Evolutionary conservation across 306 rosid genomes (phyloP).

Genomic region (Echinosophora koreensis): DNA sequence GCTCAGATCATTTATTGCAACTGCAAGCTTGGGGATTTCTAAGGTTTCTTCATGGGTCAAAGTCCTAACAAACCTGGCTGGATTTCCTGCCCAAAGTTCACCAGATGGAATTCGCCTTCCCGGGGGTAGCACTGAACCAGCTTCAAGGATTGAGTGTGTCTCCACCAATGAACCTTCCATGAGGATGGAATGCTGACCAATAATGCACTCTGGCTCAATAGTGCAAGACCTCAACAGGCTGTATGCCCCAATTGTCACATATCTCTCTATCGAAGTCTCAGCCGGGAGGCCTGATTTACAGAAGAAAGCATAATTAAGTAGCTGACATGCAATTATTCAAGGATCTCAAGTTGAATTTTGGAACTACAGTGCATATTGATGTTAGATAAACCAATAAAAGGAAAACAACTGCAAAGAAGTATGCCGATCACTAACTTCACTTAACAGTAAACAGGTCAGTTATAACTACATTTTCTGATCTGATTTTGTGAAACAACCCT

Average conservation of each 20-base stretch:
- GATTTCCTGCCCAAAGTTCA: constrained; percentile 99
- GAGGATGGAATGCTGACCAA: constrained; percentile 97
- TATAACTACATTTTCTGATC: constrained; percentile 17
- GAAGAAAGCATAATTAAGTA: constrained; percentile 36
- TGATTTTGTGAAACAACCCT: background rate
- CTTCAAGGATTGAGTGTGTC: constrained; percentile 95
- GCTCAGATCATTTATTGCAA: constrained; percentile 92
- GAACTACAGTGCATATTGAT: constrained; percentile 14
- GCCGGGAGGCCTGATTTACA: constrained; percentile 88
- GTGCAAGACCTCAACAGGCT: constrained; percentile 95
- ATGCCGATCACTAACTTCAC: constrained; percentile 28
- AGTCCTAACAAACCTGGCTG: constrained; percentile 89
- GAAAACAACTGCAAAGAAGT: constrained; percentile 27
- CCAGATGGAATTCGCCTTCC: constrained; percentile 96
- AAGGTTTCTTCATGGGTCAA: constrained; percentile 89
- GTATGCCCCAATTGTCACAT: constrained; percentile 91
- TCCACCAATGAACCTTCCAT: constrained; percentile 99
- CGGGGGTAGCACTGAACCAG: constrained; percentile 97
- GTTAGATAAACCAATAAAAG: background rate
- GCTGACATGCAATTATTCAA: background rate
- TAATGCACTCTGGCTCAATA: constrained; percentile 95
- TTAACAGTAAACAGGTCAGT: constrained; percentile 1
- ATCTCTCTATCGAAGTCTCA: constrained; percentile 85
- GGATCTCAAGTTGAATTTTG: constrained; percentile 4
- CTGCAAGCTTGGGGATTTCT: constrained; percentile 98